A percentile compares a stretch with the other conserved stretches of the same genome.
phyloP scores from a whole-genome alignment of 129 eudicot species.

The Pittosporum tobira region DNA sequence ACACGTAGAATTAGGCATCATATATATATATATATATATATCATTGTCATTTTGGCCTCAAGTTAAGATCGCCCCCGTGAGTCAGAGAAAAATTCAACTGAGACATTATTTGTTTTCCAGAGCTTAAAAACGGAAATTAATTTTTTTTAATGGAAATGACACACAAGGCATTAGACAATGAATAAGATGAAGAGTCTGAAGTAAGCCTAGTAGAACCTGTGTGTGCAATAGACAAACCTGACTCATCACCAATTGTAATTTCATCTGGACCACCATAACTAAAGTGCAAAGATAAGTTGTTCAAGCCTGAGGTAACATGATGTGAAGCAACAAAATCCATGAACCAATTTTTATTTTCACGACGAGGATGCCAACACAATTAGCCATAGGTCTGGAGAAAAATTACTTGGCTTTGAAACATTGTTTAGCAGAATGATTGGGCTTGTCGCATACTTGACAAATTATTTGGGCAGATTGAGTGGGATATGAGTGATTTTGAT shows the following conservation, averaged over 20 bases:
- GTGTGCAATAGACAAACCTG: constrained; percentile 1
- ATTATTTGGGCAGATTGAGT: too few relatives aligned
- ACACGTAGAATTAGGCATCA: too few relatives aligned
- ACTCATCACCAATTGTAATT: neutral
- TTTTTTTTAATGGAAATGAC: neutral
- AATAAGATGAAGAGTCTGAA: too few relatives aligned
- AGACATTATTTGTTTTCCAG: neutral
- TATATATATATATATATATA: neutral
- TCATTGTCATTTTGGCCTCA: neutral
- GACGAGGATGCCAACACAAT: neutral
- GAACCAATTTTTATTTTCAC: neutral
- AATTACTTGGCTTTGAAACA: neutral
- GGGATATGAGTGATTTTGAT: too few relatives aligned
- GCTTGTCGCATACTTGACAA: too few relatives aligned
- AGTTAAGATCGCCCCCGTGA: neutral
- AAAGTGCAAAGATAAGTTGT: neutral
- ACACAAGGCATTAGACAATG: neutral
- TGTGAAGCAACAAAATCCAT: neutral
- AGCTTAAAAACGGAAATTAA: neutral
- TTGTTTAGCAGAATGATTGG: too few relatives aligned
- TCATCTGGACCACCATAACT: neutral
- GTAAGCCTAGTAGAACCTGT: neutral
- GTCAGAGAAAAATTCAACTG: neutral
- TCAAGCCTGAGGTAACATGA: neutral
- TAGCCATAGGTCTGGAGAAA: neutral